These are phyloP conservation scores for Tillandsia fasciculata DNA, from an alignment of 176 grass and related monocot species.

Conservation along the genomic window DNA sequence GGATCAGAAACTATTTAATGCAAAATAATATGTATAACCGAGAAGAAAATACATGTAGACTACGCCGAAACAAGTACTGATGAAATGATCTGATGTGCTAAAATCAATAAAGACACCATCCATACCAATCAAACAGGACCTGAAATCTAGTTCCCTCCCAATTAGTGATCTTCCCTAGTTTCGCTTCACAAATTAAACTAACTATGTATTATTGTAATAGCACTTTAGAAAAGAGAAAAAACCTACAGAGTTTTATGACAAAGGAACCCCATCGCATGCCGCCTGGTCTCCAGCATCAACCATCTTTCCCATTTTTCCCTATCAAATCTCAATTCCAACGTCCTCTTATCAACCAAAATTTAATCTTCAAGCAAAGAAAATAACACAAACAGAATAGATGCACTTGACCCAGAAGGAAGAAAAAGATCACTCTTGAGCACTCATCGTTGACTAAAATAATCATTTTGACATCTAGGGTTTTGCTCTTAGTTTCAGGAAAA, in stretches of 20 bases:
- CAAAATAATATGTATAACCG: too few species aligned
- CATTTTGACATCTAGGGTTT: neutral
- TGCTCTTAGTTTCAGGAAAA: neutral
- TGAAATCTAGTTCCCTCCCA: neutral
- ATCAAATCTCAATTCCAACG: conserved; percentile 65
- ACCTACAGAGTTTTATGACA: conserved; percentile 50
- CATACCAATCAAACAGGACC: neutral
- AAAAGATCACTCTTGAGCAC: neutral
- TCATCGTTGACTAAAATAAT: neutral
- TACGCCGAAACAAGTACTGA: neutral
- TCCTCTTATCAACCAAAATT: conserved; percentile 33
- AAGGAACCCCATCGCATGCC: conserved; percentile 30
- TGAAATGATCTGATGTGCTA: neutral
- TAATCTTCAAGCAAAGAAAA: conserved; percentile 14
- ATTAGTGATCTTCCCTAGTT: neutral
- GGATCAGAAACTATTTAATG: too few species aligned
- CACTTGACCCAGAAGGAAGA: neutral
- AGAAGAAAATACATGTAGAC: neutral
- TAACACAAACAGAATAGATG: neutral
- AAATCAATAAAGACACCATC: neutral
- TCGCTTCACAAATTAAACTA: neutral
- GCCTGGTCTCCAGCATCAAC: conserved; percentile 55
- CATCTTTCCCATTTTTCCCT: conserved; percentile 63
- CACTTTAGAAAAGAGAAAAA: conserved; percentile 24
- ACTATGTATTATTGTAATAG: conserved; percentile 5